Evolutionary conservation across 176 grass and related monocot species (phyloP).

Genomic region (bread wheat (Triticum aestivum)): DNA sequence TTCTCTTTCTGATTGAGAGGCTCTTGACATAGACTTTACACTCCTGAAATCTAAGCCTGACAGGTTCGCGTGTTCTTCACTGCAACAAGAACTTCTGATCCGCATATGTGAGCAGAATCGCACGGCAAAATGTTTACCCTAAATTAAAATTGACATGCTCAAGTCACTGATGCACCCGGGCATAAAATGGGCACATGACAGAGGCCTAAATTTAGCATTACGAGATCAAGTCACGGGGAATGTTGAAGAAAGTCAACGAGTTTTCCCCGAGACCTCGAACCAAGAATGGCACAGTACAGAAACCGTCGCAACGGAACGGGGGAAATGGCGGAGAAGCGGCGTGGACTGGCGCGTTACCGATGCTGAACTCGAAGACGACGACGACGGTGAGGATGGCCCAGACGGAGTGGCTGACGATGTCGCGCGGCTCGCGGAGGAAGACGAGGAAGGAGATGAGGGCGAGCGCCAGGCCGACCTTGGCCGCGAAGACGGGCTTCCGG

Average conservation of each 20-base stretch:
- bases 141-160: neutral
- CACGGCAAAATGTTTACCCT: neutral
- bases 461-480: slow-evolving; percentile 61
- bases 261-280: neutral
- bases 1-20: neutral
- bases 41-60: neutral
- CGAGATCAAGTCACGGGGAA: neutral
- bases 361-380: slow-evolving; percentile 89
- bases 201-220: neutral
- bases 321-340: neutral
- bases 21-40: neutral
- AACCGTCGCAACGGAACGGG: neutral
- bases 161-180: neutral
- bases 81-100: neutral
- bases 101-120: neutral
- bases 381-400: slow-evolving; percentile 98
- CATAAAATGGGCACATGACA: neutral
- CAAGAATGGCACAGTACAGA: neutral
- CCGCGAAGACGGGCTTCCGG: slow-evolving; percentile 76
- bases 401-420: slow-evolving; percentile 77
- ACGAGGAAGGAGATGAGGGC: slow-evolving; percentile 71
- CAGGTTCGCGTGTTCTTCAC: neutral
- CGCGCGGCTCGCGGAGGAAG: slow-evolving; percentile 70
- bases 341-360: neutral
- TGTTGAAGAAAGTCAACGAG: neutral